Evolutionary conservation across 352 stramenopile species (phyloP), one percentile per base, ranked within the genome.

Genomic region (Phytophthora sojae): DNA sequence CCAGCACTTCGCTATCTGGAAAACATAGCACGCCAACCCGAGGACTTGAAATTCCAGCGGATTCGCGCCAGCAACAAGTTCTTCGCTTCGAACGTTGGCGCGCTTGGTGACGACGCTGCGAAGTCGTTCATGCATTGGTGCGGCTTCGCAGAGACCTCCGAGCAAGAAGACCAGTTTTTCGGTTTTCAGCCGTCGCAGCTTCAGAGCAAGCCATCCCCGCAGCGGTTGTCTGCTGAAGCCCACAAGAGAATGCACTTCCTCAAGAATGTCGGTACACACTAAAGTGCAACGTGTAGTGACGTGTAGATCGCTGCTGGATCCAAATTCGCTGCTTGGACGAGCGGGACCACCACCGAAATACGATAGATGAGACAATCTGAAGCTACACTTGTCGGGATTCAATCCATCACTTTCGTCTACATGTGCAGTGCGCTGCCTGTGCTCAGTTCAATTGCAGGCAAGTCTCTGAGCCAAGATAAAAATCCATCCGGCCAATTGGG

Each of bases 31-130:
- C 58, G 55, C 11, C 72, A 88, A 8, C 86, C 87, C 6, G 45
- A 72, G 6, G 85, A 96, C 11, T 23, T 30, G 0, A 93, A 91
- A 30, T 93, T 90, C 64, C 83, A 92, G 52, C 79, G 80, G 49
- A 94, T 96, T 61, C 86, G 83, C 30, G 75, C 75, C 11, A 88
- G 74, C 59, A 96, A 96, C 71, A 85, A 83, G 30, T 95, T 83
- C 47, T 96, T 96, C 39, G 61, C 60, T 8, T 75, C 76, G 4
- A 92, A 80, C 29, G 58, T 96, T 11, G 82, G 69, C 4, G 19
- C 44, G n/a, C 32, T 85, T 45, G 71, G 67, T 19, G 42, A 58
- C 11, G 56, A 67, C 42, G 45, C 44, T 4, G 61, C 67, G 15
- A 72, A 63, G 23, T 52, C 49, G 4, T 77, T 82, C 23, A 81